Conservation (phyloP, 2,329 filamentous ascomycete species). For the Albophoma yamanashiensis region DNA sequence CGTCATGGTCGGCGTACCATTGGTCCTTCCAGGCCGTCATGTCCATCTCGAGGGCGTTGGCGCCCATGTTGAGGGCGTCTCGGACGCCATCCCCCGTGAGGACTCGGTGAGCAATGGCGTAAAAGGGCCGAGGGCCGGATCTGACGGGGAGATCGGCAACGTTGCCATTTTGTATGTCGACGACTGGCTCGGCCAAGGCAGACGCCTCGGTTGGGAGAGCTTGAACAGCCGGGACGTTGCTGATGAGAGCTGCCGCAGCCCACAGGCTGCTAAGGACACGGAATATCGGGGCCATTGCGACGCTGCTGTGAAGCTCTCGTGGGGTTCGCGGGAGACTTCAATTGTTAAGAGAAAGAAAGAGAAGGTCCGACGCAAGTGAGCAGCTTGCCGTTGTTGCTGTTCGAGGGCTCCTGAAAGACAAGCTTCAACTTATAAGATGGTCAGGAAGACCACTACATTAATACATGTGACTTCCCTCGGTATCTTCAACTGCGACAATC, state of each 20-base stretch:
- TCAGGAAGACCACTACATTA: neutral
- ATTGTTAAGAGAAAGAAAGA: neutral
- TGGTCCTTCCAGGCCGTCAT: neutral
- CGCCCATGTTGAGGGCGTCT: conserved; percentile 2
- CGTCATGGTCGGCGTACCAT: conserved; percentile 5
- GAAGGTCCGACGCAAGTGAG: neutral
- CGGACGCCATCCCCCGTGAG: neutral
- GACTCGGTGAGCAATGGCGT: conserved; percentile 4
- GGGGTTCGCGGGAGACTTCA: neutral
- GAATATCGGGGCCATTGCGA: neutral
- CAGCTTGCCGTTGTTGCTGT: neutral
- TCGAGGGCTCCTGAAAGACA: neutral
- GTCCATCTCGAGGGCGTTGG: conserved; percentile 5
- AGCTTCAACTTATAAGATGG: neutral
- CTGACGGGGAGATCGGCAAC: neutral
- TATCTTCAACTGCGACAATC: neutral
- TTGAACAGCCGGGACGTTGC: neutral
- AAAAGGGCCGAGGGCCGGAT: conserved; percentile 2
- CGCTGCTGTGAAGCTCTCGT: neutral
- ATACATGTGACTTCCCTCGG: neutral
- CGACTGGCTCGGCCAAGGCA: neutral
- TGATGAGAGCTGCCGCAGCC: neutral
- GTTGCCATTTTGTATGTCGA: neutral
- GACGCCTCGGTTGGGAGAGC: neutral
- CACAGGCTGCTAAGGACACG: neutral